Conservation (phyloP, 805 yeast species). For the Dipodascopsis uninucleata region DNA sequence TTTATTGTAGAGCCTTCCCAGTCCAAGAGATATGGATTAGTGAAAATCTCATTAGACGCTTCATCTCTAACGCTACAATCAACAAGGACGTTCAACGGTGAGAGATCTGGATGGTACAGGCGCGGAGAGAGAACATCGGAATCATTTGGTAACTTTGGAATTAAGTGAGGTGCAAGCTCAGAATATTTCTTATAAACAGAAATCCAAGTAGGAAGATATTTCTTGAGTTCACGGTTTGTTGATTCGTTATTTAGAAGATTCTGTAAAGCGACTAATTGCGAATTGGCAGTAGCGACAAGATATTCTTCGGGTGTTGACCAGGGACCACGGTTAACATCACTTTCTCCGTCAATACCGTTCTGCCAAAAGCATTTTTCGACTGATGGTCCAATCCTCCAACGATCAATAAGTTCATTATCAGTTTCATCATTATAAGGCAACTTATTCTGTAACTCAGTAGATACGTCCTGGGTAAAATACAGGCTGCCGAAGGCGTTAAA, state of each 20-base stretch:
- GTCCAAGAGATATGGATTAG: slow-evolving; percentile 58
- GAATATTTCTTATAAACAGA: slow-evolving; percentile 60
- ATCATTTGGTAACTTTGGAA: slow-evolving; percentile 47
- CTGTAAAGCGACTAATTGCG: slow-evolving; percentile 61
- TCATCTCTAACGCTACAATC: slow-evolving; percentile 29
- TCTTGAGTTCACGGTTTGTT: slow-evolving; percentile 40
- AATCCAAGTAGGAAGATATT: slow-evolving; percentile 21
- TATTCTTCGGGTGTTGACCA: slow-evolving; percentile 57
- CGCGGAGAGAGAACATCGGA: slow-evolving; percentile 67
- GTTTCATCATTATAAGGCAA: slow-evolving; percentile 62
- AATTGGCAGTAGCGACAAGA: slow-evolving; percentile 57
- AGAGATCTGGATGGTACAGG: slow-evolving; percentile 75
- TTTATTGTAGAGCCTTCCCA: slow-evolving; percentile 77
- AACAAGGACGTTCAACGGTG: slow-evolving; percentile 78
- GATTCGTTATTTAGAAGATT: slow-evolving; percentile 52
- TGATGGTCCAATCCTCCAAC: slow-evolving; percentile 92
- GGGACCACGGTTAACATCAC: slow-evolving; percentile 63
- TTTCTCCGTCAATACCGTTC: slow-evolving; percentile 52
- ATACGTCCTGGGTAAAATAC: slow-evolving; percentile 70
- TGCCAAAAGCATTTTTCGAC: slow-evolving; percentile 76
- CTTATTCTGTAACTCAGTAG: slow-evolving; percentile 41
- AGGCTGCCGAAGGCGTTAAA: slow-evolving; percentile 79
- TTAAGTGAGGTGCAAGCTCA: slow-evolving; percentile 53
- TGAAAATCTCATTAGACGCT: slow-evolving; percentile 9
- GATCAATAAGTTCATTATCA: slow-evolving; percentile 48